Evolutionary conservation across 805 yeast genomes (phyloP), one percentile per base, ranked within the genome.

Genomic region (Groenewaldozyma salmanticensis): DNA sequence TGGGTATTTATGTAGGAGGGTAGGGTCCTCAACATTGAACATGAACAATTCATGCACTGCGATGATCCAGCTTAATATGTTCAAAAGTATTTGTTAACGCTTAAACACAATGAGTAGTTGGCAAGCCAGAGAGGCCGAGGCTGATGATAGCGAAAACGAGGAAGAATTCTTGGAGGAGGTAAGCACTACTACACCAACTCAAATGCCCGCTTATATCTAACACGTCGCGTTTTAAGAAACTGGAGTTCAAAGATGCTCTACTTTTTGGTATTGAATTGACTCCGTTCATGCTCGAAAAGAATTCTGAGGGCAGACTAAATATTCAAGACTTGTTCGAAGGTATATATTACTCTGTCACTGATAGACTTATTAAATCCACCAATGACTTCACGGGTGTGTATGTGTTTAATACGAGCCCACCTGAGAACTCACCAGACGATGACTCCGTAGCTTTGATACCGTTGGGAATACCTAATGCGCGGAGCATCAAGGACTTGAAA

Each of bases 341-440:
- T 1, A 65, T 83, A 4, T 65, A 70, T 39, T 76, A 74, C n/a
- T 62, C 85, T 27, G 72, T 86, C 61, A 67, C 79, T 2, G 79
- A 76, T 37, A 64, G 84, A 43, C 75, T 81, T 1, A 75, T 81
- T 27, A 68, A 80, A 0, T 60, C 74, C 31, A 84, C 87, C 1
- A 66, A 68, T 35, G 80, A 90, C 1, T 88, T 85, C 0, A 64
- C 85, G 20, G 96, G 95, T 0, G 72, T 87, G 36, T 74, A 78
- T 72, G 53, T 72, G 73, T 58, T 52, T 47, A 39, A 64, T 40
- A 41, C 63, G 11, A 47, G 53, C 21, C 61, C 59, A 13, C 15
- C 35, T n/a, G 35, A 44, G 57, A 62, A n/a, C 48, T 54, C 13
- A 57, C 62, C n/a, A 47, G 53, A 11, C 77, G 64, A 43, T 66